Evolutionary conservation across 352 stramenopile species (phyloP).

Genomic region (Phytophthora litchii): DNA sequence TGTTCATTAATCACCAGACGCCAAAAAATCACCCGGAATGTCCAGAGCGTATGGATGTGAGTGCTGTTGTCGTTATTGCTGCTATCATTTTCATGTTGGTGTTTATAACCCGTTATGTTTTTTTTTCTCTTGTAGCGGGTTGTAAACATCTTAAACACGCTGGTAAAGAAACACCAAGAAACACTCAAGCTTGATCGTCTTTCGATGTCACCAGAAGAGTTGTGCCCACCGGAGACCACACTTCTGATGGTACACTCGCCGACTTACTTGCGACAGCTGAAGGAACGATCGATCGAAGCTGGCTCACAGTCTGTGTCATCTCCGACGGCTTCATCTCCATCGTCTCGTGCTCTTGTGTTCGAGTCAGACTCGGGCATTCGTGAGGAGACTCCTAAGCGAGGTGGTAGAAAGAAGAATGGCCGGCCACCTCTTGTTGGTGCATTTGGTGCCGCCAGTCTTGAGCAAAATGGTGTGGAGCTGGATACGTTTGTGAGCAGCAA

Average conservation of each 20-base stretch:
- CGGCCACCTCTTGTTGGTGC: constrained; percentile 60
- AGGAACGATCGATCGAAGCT: constrained; percentile 66
- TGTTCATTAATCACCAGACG: constrained; percentile 87
- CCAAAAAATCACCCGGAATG: constrained; percentile 85
- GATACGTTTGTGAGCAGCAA: constrained; percentile 89
- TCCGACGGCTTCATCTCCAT: constrained; percentile 40
- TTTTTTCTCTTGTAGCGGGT: constrained; percentile 51
- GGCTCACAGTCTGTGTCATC: constrained; percentile 43
- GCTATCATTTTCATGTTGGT: constrained; percentile 3
- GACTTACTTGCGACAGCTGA: constrained; percentile 80
- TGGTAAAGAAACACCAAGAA: constrained; percentile 72
- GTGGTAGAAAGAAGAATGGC: constrained; percentile 39
- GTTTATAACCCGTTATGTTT: constrained; percentile 22
- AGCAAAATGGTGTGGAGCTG: constrained; percentile 71
- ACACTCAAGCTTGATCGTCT: constrained; percentile 75
- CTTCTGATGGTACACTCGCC: constrained; percentile 84
- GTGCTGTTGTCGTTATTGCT: constrained; percentile 36
- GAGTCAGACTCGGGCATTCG: constrained; percentile 76
- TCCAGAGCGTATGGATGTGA: constrained; percentile 78
- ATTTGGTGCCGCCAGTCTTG: constrained; percentile 69
- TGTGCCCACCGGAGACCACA: constrained; percentile 76
- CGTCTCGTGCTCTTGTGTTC: constrained; percentile 67
- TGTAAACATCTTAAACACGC: constrained; percentile 62
- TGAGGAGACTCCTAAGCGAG: constrained; percentile 43
- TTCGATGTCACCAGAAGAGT: constrained; percentile 66